Conservation (phyloP, 73 alveolate species). For the Uronychia binucleata region DNA sequence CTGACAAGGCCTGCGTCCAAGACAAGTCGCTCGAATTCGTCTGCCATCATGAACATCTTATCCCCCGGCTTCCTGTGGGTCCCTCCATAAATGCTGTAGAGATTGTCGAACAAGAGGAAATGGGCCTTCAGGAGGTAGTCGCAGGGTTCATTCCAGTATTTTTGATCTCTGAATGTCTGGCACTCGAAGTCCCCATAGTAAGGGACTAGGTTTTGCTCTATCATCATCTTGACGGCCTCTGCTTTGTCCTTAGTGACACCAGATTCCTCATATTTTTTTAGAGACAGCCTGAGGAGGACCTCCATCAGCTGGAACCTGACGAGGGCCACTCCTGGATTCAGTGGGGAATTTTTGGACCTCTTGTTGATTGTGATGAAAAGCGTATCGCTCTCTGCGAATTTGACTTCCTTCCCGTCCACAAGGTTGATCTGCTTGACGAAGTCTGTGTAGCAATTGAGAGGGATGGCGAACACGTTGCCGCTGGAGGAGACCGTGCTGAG, state of each 20-base stretch:
- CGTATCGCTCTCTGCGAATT: constrained; percentile 61
- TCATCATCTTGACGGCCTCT: constrained; percentile 55
- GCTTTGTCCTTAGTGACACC: constrained; percentile 20
- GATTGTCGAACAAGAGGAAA: constrained; percentile 20
- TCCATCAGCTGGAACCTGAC: constrained; percentile 63
- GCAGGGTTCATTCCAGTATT: constrained; percentile 64
- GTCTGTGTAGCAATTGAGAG: constrained; percentile 59
- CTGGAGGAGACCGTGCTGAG: constrained; percentile 41
- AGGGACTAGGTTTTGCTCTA: constrained; percentile 27
- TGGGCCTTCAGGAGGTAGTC: constrained; percentile 60
- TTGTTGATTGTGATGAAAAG: constrained; percentile 58
- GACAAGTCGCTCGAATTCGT: constrained; percentile 51
- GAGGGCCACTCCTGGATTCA: constrained; percentile 67
- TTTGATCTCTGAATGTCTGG: constrained; percentile 19
- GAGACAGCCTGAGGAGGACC: constrained; percentile 42
- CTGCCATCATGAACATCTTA: constrained; percentile 65
- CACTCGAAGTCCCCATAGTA: constrained; percentile 12
- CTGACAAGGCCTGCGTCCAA: constrained; percentile 28
- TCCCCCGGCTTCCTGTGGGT: constrained; percentile 69
- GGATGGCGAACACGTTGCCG: constrained; percentile 56
- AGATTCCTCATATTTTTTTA: constrained; percentile 56
- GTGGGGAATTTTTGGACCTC: constrained; percentile 34
- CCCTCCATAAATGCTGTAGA: constrained; percentile 54
- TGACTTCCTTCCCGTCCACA: constrained; percentile 58
- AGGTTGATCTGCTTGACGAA: constrained; percentile 50